Evolutionary conservation across 2,329 filamentous ascomycete species (phyloP).

Genomic region (Aspergillus intermedius): DNA sequence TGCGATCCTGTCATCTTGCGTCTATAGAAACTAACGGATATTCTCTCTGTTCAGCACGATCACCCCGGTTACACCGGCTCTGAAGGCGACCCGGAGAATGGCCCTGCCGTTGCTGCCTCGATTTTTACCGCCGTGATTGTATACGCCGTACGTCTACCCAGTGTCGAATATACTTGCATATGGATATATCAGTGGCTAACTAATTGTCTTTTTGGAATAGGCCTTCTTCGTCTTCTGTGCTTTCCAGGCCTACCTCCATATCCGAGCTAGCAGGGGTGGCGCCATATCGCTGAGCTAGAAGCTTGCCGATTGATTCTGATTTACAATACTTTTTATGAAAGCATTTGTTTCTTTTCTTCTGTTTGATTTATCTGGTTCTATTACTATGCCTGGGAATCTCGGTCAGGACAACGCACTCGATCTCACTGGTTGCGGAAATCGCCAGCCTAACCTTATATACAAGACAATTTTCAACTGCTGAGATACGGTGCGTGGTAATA

Average conservation of each 20-base stretch:
- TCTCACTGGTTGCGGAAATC: not conserved
- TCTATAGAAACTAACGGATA: constrained; percentile 5
- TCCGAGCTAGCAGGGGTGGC: constrained; percentile 73
- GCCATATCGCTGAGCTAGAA: constrained; percentile 65
- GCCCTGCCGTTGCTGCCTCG: constrained; percentile 70
- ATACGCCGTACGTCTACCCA: constrained; percentile 67
- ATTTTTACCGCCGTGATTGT: constrained; percentile 84
- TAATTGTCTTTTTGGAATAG: constrained; percentile 39
- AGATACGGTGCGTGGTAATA: not conserved
- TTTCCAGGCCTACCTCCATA: constrained; percentile 78
- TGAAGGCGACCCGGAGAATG: constrained; percentile 62
- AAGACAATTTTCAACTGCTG: too few relatives aligned
- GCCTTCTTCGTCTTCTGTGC: constrained; percentile 88
- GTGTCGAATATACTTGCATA: not conserved
- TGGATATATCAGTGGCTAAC: constrained; percentile 7
- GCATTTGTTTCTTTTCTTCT: not conserved
- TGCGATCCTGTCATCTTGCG: not conserved
- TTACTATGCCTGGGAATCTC: not conserved
- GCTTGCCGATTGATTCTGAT: not conserved
- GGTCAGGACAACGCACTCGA: not conserved
- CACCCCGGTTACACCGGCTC: constrained; percentile 81
- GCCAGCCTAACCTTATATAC: too few relatives aligned
- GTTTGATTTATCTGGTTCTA: not conserved
- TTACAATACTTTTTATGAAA: not conserved
- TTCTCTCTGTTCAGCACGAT: constrained; percentile 42